Percentiles rank a stretch among this genome's conserved stretches.
These are phyloP conservation scores for Margaritispora aquatica DNA, from an alignment of 495 filamentous ascomycete species.

Conservation along the genomic window DNA sequence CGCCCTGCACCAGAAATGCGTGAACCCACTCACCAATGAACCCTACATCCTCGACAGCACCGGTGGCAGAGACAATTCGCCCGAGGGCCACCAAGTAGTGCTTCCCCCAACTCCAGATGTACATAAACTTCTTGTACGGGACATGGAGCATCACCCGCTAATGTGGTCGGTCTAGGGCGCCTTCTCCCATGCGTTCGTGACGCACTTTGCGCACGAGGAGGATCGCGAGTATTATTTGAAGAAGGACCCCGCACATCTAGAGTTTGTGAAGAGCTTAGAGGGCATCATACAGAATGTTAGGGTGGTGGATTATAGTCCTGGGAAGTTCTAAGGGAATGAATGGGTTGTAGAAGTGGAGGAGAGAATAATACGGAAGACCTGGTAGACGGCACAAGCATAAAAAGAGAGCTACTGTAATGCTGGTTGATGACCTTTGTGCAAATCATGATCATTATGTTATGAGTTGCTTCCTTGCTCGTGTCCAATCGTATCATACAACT, in stretches of 20 bases:
- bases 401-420: neutral
- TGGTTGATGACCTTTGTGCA: too few species aligned
- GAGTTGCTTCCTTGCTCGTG: too few species aligned
- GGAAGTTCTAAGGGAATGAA: constrained; percentile 24
- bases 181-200: constrained; percentile 52
- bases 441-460: too few species aligned
- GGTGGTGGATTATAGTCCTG: constrained; percentile 39
- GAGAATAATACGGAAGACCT: neutral
- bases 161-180: constrained; percentile 10
- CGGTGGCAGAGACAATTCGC: constrained; percentile 59
- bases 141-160: neutral
- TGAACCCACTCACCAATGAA: constrained; percentile 39
- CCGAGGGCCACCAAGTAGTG: constrained; percentile 55
- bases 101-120: neutral
- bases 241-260: constrained; percentile 43
- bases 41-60: constrained; percentile 54
- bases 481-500: neutral
- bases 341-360: neutral
- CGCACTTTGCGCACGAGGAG: constrained; percentile 50
- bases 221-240: constrained; percentile 52
- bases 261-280: constrained; percentile 34
- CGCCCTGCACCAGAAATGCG: constrained; percentile 36
- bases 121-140: neutral
- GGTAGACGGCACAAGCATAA: neutral
- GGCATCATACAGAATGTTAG: constrained; percentile 31